Percentiles rank a stretch among this genome's conserved stretches.
These are phyloP conservation scores for Coemansia sp. DNA, from an alignment of 192 early-diverging fungal species.

Conservation along the genomic window DNA sequence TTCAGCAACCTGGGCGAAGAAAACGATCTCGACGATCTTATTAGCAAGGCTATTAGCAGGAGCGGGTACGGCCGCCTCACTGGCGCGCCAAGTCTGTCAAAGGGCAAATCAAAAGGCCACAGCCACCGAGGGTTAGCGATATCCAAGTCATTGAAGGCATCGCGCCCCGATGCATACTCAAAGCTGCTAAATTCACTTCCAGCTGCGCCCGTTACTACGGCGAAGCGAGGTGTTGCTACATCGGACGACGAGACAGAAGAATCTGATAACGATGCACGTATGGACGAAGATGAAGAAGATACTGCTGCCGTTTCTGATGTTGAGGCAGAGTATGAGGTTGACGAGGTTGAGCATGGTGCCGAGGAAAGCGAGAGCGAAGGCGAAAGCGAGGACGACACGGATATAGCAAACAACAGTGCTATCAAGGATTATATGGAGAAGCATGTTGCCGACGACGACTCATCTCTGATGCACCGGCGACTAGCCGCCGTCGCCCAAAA, in stretches of 20 bases:
- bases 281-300: conserved; percentile 40
- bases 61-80: conserved; percentile 35
- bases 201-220: background rate
- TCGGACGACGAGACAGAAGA: conserved; percentile 25
- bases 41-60: conserved; percentile 51
- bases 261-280: conserved; percentile 43
- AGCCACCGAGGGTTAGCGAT: background rate
- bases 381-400: conserved; percentile 2
- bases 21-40: conserved; percentile 44
- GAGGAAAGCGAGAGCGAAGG: conserved; percentile 20
- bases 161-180: conserved; percentile 37
- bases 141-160: conserved; percentile 12
- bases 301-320: conserved; percentile 46
- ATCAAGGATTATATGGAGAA: conserved; percentile 41
- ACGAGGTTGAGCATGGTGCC: conserved; percentile 28
- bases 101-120: background rate
- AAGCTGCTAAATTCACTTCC: conserved; percentile 39
- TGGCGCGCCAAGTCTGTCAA: conserved; percentile 8
- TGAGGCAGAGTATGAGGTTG: conserved; percentile 27
- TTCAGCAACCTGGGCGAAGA: conserved; percentile 32
- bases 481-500: conserved; percentile 43
- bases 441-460: conserved; percentile 35
- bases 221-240: conserved; percentile 10
- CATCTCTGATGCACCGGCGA: conserved; percentile 38
- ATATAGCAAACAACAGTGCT: conserved; percentile 19